Base-by-base conservation (phyloP, 2,329 filamentous ascomycete species). In the Corinectria fuckeliana region DNA sequence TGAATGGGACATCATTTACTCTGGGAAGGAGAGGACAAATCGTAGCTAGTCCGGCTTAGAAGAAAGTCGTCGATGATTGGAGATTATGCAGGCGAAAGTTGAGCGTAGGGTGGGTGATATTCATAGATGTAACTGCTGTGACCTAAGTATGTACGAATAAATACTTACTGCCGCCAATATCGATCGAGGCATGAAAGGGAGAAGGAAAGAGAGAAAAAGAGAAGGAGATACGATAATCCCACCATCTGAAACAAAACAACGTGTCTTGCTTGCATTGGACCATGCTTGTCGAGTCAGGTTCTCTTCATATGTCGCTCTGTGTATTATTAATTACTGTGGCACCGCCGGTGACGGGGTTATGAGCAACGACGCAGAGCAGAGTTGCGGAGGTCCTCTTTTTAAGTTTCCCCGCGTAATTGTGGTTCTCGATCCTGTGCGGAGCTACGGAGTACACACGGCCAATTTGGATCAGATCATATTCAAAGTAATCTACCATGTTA, bases 231-330 rank as follows among this genome's bases (percentile, higher is more conserved):
- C 32, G n/a, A n/a, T 8, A 36, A 36, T 18, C 32, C 42, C 39
- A 39, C 44, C 45, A 28, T 47, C 20, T 42, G 39, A 50, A 28
- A 44, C 38, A 44, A 50, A 28, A 44, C 38, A 44, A 59, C 56
- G 56, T 55, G 56, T 54, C 45, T 55, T n/a, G 28, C 38, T 30
- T 38, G 50, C 30, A 50, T 59, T 59, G 56, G 56, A 5, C 23
- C 30, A 50, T 18, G 34, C 36, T 55, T 28, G 16, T 49, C 41
- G 20, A 58, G 36, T 39, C 48, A 48, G 34, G 42, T n/a, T 16
- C 38, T n/a, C n/a, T n/a, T n/a, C n/a, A n/a, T n/a, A n/a, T n/a
- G n/a, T n/a, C n/a, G n/a, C n/a, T n/a, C n/a, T n/a, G n/a, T n/a
- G n/a, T n/a, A n/a, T n/a, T n/a, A n/a, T n/a, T n/a, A n/a, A n/a